These are phyloP conservation scores for Cynanchum wilfordii DNA, from an alignment of 257 asterid genomes.

Conservation along the genomic window DNA sequence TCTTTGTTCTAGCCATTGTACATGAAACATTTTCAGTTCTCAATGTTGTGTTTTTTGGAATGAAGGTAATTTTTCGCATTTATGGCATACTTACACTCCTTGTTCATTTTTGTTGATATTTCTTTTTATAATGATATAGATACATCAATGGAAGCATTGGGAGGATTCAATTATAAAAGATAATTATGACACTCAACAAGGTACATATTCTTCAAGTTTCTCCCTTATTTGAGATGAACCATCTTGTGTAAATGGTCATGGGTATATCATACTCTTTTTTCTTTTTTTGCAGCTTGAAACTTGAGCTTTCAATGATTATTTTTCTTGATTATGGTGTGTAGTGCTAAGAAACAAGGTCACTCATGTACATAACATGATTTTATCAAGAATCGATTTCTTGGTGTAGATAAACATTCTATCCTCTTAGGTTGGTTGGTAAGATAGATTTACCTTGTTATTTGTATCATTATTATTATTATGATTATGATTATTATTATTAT, in stretches of 20 bases:
- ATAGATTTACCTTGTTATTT: not conserved
- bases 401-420: constrained; percentile 54
- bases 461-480: not conserved
- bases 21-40: no score
- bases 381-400: constrained; percentile 72
- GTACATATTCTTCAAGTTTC: no score
- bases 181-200: constrained; percentile 39
- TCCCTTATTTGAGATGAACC: no score
- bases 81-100: not conserved
- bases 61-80: no score
- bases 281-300: not conserved
- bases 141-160: constrained; percentile 93
- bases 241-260: no score
- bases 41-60: no score
- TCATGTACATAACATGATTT: constrained; percentile 86
- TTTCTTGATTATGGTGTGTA: constrained; percentile 21
- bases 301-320: not conserved
- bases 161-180: constrained; percentile 72
- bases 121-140: constrained; percentile 43
- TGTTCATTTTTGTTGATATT: not conserved
- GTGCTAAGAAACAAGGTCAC: constrained; percentile 55
- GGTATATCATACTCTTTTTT: no score
- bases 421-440: constrained; percentile 81
- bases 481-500: no score
- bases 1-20: no score